Percentiles rank a stretch among this genome's conserved stretches.
Evolutionary conservation across 2,329 filamentous ascomycete species (phyloP).

Genomic region (Cercospora sp.): DNA sequence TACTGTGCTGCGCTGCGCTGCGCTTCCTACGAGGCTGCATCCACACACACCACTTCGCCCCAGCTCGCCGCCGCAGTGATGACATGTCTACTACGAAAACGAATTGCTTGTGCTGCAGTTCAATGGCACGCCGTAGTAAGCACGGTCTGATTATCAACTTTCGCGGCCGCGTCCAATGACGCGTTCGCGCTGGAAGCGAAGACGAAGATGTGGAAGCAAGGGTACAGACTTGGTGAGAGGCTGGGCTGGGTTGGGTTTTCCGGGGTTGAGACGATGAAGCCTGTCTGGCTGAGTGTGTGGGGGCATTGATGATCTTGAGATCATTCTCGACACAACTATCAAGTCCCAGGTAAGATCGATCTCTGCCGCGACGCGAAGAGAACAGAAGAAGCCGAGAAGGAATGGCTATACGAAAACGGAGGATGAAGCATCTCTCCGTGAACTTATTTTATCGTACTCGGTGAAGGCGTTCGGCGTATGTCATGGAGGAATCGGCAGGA

Average conservation of each 20-base stretch:
- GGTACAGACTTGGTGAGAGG: not conserved
- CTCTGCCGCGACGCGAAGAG: no score
- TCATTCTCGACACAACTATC: not conserved
- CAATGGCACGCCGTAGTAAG: slow-evolving; percentile 4
- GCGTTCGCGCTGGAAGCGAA: not conserved
- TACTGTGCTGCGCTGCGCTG: not conserved
- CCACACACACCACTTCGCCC: not conserved
- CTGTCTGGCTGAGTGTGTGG: not conserved
- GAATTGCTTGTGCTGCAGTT: not conserved
- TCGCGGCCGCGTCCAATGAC: not conserved
- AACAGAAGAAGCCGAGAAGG: not conserved
- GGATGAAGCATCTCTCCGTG: not conserved
- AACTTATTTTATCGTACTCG: not conserved
- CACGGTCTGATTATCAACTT: not conserved
- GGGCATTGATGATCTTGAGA: not conserved
- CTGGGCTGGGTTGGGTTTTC: not conserved
- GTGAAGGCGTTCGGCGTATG: not conserved
- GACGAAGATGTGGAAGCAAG: not conserved
- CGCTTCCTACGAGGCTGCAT: not conserved
- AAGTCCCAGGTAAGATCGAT: no score
- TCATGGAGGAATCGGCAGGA: not conserved
- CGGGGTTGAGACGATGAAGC: not conserved
- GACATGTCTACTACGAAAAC: not conserved
- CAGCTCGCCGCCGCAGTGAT: not conserved
- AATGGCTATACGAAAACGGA: not conserved